Base-by-base conservation (phyloP, 2,329 filamentous ascomycete species). In the Didymosphaeria variabile region DNA sequence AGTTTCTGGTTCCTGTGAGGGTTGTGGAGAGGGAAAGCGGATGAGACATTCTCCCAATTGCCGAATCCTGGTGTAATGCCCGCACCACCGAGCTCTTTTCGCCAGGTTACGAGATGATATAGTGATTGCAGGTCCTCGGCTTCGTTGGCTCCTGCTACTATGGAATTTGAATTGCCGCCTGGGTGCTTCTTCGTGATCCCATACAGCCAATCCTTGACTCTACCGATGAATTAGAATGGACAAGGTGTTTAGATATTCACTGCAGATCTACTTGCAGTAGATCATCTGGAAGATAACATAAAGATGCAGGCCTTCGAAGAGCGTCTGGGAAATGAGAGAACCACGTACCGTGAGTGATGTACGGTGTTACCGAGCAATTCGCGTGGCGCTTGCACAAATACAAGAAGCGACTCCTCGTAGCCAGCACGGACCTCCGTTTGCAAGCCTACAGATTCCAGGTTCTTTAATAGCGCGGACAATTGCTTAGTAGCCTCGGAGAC, bases 171-270 rank as follows among this genome's bases (percentile, higher is more conserved):
- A 7, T 57, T 71, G 10, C 72, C 82, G 45, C 86, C 80, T 36
- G 92, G 85, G n/a, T 87, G 85, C 47, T 86, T 81, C 38, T 85
- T 80, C 34, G 90, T 85, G 57, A 96, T 88, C 32, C 92, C 91
- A 72, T 92, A 90, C 2, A 96, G 85, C 91, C 91, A 97, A 76
- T 96, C 93, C 75, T 93, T 91, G 8, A 95, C 87, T 59, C 93
- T 90, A 49, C 34, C 6, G 4, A 46, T 38, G 19, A 34, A 38
- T 40, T 36, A 36, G 53, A 62, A 17, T 61, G 34, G n/a, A 7
- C 21, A 29, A 29, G 4, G 26, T 6, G 26, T 29, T 6, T 2
- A 29, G 32, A 21, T 21, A 17, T 31, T n/a, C n/a, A n/a, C n/a
- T n/a, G n/a, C n/a, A n/a, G n/a, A n/a, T n/a, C n/a, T n/a, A n/a